phyloP scores from a whole-genome alignment of 768 basidiomycete species.

The Cystoderma amianthinum region DNA sequence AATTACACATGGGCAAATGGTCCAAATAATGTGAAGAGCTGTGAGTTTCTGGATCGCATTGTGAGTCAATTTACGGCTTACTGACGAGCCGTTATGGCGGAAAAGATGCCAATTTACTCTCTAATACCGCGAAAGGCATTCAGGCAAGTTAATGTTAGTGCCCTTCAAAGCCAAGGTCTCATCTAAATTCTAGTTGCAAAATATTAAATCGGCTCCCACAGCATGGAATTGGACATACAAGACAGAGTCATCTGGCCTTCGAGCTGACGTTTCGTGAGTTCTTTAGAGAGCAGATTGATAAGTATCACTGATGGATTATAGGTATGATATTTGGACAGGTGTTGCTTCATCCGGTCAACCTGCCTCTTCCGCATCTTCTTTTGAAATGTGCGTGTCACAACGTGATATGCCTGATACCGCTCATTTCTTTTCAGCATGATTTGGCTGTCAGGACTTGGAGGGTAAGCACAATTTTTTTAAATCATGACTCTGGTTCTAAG shows the following conservation, averaged over 20 bases:
- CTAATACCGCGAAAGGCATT: conserved; percentile 40
- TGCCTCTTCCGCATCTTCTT: conserved; percentile 40
- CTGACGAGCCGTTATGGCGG: neutral
- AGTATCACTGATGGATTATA: conserved; percentile 5
- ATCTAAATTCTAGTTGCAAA: conserved; percentile 22
- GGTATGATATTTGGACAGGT: conserved; percentile 53
- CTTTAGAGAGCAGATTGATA: neutral
- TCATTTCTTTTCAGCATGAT: conserved; percentile 36
- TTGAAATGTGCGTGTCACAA: conserved; percentile 47
- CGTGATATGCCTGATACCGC: neutral
- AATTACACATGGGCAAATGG: conserved; percentile 45
- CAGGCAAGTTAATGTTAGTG: conserved; percentile 20
- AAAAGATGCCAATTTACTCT: conserved; percentile 45
- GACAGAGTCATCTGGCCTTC: conserved; percentile 32
- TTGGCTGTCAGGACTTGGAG: conserved; percentile 51
- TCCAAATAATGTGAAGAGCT: conserved; percentile 49
- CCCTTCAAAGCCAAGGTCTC: neutral
- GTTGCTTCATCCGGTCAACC: conserved; percentile 31
- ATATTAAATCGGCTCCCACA: conserved; percentile 38
- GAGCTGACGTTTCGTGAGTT: conserved; percentile 47
- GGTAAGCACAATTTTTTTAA: conserved; percentile 21
- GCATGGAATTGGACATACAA: conserved; percentile 45
- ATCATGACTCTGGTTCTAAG: neutral
- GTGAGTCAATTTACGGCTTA: no score
- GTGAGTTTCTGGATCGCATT: conserved; percentile 23